Base-by-base conservation (phyloP, 2,329 filamentous ascomycete genomes). In the Cercospora berteroae region DNA sequence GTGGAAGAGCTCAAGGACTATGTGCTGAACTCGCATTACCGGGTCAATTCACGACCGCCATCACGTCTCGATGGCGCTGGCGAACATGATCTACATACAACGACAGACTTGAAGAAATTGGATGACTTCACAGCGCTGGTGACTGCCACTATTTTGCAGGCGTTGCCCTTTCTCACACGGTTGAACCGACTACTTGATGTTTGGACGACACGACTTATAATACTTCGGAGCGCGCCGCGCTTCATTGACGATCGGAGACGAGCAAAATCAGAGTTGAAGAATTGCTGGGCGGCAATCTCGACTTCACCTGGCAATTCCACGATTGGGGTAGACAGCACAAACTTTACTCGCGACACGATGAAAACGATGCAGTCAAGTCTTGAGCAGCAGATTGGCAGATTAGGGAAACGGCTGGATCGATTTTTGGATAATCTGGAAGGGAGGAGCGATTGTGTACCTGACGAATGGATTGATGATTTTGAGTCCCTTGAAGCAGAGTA, bases 371-470 rank as follows among this genome's bases (percentile, higher is more conserved):
- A 87, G 69, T 77, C 79, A 2, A 83, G 88, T 8, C 81, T 98
- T 33, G 88, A 90, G 65, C 81, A 85, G 33, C 91, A 90, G 71
- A 88, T 97, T 36, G 83, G 86, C 13, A 84, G 84, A 39, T 85
- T 93, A 0, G 94, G 92, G 0, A 86, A 86, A 58, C 85, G 88
- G 44, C 83, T 98, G 69, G 95, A 99, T 77, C 87, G 85, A 60
- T 93, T 97, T 86, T 85, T 99, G 13, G 94, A 99, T 79, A 85
- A 87, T 33, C 83, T 98, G 2, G 95, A 98, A 78, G 94, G 93
- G 1, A 85, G 89, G 64, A 85, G 90, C 52, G 95, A 99, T 74
- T 92, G 90, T 0, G 82, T 99, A 9, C 95, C 95, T 0, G 91
- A 96, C 48, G 78, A 82, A 29, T 99, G 94, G 95, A 87, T 98